Conservation (phyloP, 768 basidiomycete genomes). For the Pulveroboletus sp. region DNA sequence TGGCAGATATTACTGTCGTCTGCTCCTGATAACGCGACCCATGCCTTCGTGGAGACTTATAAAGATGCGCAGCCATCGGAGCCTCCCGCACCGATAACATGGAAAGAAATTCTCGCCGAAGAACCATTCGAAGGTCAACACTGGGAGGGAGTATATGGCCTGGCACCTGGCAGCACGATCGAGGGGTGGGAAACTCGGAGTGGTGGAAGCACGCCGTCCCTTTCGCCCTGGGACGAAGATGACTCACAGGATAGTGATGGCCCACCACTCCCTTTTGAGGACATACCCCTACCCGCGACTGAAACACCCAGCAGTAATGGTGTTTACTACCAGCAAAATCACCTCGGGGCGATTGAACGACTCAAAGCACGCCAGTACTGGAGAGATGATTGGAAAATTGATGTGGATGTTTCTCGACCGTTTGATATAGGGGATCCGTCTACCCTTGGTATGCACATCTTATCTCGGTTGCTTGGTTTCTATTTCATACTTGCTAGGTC, state of each 20-base stretch:
- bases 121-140: slow-evolving; percentile 86
- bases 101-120: slow-evolving; percentile 76
- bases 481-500: slow-evolving; percentile 34
- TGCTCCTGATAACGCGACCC: slow-evolving; percentile 48
- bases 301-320: background rate
- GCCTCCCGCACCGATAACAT: slow-evolving; percentile 49
- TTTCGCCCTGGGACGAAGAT: slow-evolving; percentile 64
- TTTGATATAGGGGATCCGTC: slow-evolving; percentile 73
- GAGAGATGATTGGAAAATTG: slow-evolving; percentile 61
- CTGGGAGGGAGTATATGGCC: slow-evolving; percentile 72
- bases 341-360: slow-evolving; percentile 59
- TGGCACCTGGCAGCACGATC: slow-evolving; percentile 46
- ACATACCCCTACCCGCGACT: slow-evolving; percentile 6
- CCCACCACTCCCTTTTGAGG: slow-evolving; percentile 11
- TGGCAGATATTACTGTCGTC: slow-evolving; percentile 54
- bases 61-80: slow-evolving; percentile 36
- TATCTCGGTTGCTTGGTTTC: background rate
- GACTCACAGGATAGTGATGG: slow-evolving; percentile 29
- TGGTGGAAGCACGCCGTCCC: slow-evolving; percentile 61
- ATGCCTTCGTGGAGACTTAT: slow-evolving; percentile 52
- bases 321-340: slow-evolving; percentile 11
- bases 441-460: slow-evolving; percentile 53
- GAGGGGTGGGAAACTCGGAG: slow-evolving; percentile 45
- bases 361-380: slow-evolving; percentile 70
- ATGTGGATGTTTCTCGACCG: slow-evolving; percentile 37